Conservation (phyloP, 1,284 basidiomycete genomes). For the Sporisorium iseilematis-ciliati region DNA sequence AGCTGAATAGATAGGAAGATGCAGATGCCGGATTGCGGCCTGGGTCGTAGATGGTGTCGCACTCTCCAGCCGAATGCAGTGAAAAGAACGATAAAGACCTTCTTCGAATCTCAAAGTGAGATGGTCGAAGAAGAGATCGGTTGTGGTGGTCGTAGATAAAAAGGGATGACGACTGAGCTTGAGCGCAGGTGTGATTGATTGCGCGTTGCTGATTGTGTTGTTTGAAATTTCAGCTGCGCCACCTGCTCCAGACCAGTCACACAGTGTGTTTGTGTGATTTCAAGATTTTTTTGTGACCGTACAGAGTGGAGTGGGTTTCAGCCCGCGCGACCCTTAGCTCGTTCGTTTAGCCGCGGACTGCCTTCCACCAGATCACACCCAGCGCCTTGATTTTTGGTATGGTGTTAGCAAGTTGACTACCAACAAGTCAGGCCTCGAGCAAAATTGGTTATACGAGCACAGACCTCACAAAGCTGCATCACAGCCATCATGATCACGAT, state of each 20-base stretch:
- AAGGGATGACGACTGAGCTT: neutral
- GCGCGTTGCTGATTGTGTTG: conserved; percentile 7
- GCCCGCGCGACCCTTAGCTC: neutral
- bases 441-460: conserved; percentile 8
- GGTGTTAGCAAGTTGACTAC: neutral
- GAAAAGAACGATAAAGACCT: neutral
- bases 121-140: neutral
- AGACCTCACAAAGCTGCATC: neutral
- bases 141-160: conserved; percentile 3
- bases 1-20: neutral
- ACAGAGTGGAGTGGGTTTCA: conserved; percentile 3
- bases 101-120: conserved; percentile 1
- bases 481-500: no score
- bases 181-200: neutral
- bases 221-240: neutral
- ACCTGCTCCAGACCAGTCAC: conserved; percentile 2
- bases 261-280: neutral
- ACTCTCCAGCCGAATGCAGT: neutral
- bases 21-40: conserved; percentile 1
- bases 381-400: neutral
- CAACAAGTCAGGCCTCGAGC: neutral
- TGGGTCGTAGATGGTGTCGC: neutral
- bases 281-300: conserved; percentile 1
- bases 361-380: neutral
- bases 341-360: neutral